Percentiles rank a stretch among this genome's conserved stretches.
Evolutionary conservation across 2,329 filamentous ascomycete species (phyloP).

Genomic region (Fonsecaea multimorphosa): DNA sequence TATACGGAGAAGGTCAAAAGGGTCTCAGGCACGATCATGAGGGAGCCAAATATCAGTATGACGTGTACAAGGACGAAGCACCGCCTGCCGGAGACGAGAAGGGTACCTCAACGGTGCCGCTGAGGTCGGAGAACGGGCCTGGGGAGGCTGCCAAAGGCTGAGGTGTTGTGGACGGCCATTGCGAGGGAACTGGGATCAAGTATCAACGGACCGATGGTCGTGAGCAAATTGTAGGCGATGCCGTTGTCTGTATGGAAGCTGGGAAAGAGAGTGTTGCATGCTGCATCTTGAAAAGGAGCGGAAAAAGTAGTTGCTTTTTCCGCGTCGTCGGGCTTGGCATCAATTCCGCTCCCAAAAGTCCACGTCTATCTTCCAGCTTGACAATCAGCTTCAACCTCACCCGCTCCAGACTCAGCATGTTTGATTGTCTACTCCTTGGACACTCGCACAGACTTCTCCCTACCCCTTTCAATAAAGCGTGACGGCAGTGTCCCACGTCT

Average conservation of each 20-base stretch:
- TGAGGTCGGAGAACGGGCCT: slow-evolving; percentile 3
- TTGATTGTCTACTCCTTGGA: not conserved
- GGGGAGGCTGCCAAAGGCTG: not conserved
- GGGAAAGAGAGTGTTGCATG: too few species aligned
- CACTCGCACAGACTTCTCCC: not conserved
- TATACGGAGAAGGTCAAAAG: slow-evolving; percentile 66
- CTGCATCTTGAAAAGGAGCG: not conserved
- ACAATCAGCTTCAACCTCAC: not conserved
- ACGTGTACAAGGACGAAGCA: slow-evolving; percentile 63
- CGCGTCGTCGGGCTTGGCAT: not conserved
- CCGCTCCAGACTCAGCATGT: not conserved
- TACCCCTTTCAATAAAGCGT: not conserved
- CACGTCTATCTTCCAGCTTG: not conserved
- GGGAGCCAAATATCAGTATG: slow-evolving; percentile 67
- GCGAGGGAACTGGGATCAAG: too few species aligned
- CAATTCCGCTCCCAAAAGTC: not conserved
- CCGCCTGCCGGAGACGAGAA: slow-evolving; percentile 39
- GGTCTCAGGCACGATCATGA: slow-evolving; percentile 64
- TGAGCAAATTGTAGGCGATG: not conserved
- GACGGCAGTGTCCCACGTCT: not conserved
- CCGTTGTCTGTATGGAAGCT: not conserved
- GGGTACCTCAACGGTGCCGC: slow-evolving; percentile 7
- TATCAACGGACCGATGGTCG: too few species aligned
- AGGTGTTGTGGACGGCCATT: not conserved
- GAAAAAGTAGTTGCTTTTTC: not conserved